These are phyloP conservation scores for Moesziomyces globuligerus DNA, from an alignment of 1,284 basidiomycete genomes.

Conservation along the genomic window DNA sequence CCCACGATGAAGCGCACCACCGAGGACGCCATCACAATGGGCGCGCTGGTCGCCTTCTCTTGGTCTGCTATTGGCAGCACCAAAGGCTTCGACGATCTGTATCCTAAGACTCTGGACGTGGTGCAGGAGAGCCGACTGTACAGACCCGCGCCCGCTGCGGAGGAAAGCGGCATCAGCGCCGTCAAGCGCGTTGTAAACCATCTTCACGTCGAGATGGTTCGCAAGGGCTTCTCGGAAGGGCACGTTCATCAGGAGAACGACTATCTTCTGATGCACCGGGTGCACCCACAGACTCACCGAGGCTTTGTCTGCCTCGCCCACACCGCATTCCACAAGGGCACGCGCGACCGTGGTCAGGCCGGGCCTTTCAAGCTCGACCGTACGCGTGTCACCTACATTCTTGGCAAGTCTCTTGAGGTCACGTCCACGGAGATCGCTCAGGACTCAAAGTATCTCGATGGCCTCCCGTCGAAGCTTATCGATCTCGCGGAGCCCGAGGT, in stretches of 20 bases:
- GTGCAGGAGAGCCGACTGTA: slow-evolving; percentile 57
- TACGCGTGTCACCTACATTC: slow-evolving; percentile 51
- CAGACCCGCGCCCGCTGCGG: slow-evolving; percentile 30
- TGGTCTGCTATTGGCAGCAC: slow-evolving; percentile 63
- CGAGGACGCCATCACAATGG: slow-evolving; percentile 63
- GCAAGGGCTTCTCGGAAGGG: slow-evolving; percentile 55
- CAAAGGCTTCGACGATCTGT: slow-evolving; percentile 62
- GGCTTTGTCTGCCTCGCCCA: slow-evolving; percentile 59
- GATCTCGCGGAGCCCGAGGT: slow-evolving; percentile 52
- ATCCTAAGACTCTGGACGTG: slow-evolving; percentile 57
- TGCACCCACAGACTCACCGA: slow-evolving; percentile 60
- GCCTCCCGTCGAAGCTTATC: slow-evolving; percentile 52
- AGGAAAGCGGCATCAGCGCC: slow-evolving; percentile 50
- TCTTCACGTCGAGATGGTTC: slow-evolving; percentile 61
- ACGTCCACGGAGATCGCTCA: slow-evolving; percentile 17
- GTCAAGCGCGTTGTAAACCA: slow-evolving; percentile 61
- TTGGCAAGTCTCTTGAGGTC: slow-evolving; percentile 58
- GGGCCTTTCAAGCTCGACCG: slow-evolving; percentile 56
- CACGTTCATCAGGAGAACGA: slow-evolving; percentile 62
- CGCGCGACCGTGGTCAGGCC: slow-evolving; percentile 50
- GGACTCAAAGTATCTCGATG: slow-evolving; percentile 46
- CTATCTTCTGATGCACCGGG: slow-evolving; percentile 59
- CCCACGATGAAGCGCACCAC: slow-evolving; percentile 60
- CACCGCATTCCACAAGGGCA: slow-evolving; percentile 56
- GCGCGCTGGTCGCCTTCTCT: slow-evolving; percentile 60